These are phyloP conservation scores for Lumnitzera racemosa DNA, from an alignment of 345 rosid genomes.

Conservation along the genomic window DNA sequence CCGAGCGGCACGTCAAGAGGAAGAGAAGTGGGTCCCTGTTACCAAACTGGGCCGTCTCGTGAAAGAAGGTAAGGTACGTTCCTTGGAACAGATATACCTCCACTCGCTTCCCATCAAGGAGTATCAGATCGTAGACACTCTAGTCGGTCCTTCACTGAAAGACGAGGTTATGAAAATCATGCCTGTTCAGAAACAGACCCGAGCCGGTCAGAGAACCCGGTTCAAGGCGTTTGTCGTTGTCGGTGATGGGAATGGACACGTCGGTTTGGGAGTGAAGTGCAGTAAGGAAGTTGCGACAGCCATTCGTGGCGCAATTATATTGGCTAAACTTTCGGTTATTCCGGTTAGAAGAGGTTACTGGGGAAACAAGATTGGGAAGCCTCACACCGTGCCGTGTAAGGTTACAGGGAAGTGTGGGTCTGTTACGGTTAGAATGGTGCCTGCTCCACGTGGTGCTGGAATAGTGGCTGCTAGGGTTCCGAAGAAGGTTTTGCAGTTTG, in stretches of 20 bases:
- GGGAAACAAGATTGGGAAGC: constrained; percentile 75
- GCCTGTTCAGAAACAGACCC: constrained; percentile 86
- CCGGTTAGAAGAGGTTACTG: constrained; percentile 74
- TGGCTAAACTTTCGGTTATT: constrained; percentile 60
- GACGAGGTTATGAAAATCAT: constrained; percentile 97
- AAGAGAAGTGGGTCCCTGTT: constrained; percentile 80
- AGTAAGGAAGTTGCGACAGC: constrained; percentile 71
- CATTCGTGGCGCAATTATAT: constrained; percentile 50
- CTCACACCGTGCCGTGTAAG: constrained; percentile 68
- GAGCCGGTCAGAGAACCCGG: constrained; percentile 69
- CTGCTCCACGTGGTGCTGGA: constrained; percentile 77
- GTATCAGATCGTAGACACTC: constrained; percentile 69
- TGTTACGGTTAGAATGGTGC: constrained; percentile 69
- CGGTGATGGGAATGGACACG: constrained; percentile 59
- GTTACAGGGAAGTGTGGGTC: constrained; percentile 74
- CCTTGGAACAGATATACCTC: constrained; percentile 69
- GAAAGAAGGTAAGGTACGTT: constrained; percentile 28
- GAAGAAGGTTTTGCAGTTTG: constrained; percentile 78
- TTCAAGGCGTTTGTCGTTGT: constrained; percentile 74
- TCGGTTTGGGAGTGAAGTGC: constrained; percentile 67
- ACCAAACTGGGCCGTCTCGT: constrained; percentile 92
- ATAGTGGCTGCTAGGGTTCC: constrained; percentile 87
- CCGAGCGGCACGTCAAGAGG: constrained; percentile 55
- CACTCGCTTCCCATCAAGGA: constrained; percentile 89
- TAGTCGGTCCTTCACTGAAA: constrained; percentile 63